Conservation (phyloP, 164 flowering plant genomes). For the Macadamia integrifolia region DNA sequence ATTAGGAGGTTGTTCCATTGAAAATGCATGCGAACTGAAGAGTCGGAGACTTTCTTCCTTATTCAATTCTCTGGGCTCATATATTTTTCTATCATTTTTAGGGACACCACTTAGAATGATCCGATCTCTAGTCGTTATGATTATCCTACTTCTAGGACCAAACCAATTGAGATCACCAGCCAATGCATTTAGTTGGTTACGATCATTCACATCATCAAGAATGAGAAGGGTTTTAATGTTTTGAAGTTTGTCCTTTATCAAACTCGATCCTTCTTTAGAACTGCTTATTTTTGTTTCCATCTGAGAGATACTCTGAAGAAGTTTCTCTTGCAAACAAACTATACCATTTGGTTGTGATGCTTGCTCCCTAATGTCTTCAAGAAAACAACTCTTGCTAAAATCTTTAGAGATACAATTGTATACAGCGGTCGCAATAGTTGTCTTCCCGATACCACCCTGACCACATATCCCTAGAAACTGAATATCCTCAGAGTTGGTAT, state of each 20-base stretch:
- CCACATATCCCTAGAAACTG: too few species aligned
- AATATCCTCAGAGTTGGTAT: too few species aligned
- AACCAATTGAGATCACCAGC: neutral
- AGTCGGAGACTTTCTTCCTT: neutral
- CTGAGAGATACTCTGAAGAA: neutral
- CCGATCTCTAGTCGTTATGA: constrained; percentile 1
- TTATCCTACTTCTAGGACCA: constrained; percentile 4
- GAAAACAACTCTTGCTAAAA: too few species aligned
- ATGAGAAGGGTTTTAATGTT: constrained; percentile 4
- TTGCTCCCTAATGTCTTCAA: neutral
- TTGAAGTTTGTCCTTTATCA: neutral
- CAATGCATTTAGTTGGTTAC: neutral
- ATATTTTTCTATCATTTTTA: neutral
- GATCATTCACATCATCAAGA: constrained; percentile 7
- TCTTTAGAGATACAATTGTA: too few species aligned
- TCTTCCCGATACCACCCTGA: too few species aligned
- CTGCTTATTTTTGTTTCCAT: neutral
- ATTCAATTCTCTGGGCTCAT: neutral
- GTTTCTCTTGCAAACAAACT: neutral
- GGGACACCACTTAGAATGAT: neutral
- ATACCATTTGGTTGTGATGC: too few species aligned
- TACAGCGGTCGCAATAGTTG: too few species aligned
- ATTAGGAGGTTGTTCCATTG: neutral
- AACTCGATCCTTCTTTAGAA: neutral
- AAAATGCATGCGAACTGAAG: constrained; percentile 10